A percentile compares a stretch with the other conserved stretches of the same genome.
Conservation (phyloP, 306 rosid species). For the Fragaria ananassa region DNA sequence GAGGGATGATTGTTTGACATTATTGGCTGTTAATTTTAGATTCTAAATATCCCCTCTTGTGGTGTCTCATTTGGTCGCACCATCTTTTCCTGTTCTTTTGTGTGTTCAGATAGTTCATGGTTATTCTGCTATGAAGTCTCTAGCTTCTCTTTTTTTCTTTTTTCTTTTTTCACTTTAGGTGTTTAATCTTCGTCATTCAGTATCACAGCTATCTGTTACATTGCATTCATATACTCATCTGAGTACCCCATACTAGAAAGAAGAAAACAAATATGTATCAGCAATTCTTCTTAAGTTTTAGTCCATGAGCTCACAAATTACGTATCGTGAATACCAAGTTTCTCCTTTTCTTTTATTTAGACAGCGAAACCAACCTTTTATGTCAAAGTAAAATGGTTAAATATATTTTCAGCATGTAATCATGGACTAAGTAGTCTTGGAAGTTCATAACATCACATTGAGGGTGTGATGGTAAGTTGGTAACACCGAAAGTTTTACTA, state of each 20-base stretch:
- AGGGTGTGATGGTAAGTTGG: background rate
- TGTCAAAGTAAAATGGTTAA: background rate
- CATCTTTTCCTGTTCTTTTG: background rate
- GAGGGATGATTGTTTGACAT: background rate
- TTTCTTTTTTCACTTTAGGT: background rate
- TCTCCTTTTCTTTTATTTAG: background rate
- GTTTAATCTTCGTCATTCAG: background rate
- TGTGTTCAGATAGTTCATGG: background rate
- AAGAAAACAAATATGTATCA: background rate
- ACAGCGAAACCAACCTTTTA: background rate
- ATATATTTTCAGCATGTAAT: too few relatives aligned
- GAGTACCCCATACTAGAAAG: background rate
- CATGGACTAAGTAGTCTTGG: background rate
- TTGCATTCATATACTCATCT: background rate
- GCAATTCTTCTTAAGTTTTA: background rate
- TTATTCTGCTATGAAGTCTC: background rate
- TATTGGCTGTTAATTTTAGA: background rate
- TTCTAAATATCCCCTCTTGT: background rate
- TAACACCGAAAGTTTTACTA: background rate
- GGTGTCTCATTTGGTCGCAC: background rate
- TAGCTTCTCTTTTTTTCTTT: background rate
- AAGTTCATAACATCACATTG: background rate
- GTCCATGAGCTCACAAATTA: background rate
- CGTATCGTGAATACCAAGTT: background rate
- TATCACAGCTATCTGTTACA: background rate